These are phyloP conservation scores for Aechmea fasciata DNA, from an alignment of 176 grass and related monocot genomes.

Conservation along the genomic window DNA sequence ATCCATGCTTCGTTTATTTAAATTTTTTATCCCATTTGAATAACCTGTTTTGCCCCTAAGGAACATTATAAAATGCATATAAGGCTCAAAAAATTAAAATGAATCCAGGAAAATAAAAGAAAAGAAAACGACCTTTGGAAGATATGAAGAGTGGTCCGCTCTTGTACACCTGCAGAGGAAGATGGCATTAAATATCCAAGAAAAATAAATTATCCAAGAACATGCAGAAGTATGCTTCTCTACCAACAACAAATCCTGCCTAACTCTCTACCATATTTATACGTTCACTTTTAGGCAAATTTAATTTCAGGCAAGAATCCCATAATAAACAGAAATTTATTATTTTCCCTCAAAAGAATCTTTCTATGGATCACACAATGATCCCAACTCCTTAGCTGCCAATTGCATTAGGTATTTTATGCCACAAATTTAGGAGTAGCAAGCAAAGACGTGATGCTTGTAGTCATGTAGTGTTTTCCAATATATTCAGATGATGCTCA, in stretches of 20 bases:
- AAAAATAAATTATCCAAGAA: neutral
- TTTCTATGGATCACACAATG: neutral
- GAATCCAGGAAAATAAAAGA: too few species aligned
- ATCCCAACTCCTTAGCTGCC: too few species aligned
- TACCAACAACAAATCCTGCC: neutral
- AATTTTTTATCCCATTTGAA: too few species aligned
- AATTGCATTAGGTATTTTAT: too few species aligned
- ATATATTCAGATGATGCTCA: too few species aligned
- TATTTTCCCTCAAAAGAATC: neutral
- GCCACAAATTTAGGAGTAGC: too few species aligned
- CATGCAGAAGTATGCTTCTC: slow-evolving; percentile 1
- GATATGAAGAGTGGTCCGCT: slow-evolving; percentile 98
- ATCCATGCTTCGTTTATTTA: too few species aligned
- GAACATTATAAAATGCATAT: too few species aligned
- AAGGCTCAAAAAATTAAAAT: too few species aligned
- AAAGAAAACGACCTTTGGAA: slow-evolving; percentile 65
- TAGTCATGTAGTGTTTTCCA: too few species aligned
- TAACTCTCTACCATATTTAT: neutral
- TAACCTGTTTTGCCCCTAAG: too few species aligned
- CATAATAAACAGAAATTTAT: neutral
- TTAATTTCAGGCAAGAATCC: neutral
- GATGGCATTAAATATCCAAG: slow-evolving; percentile 15
- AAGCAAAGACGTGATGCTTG: too few species aligned
- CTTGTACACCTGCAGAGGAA: slow-evolving; percentile 71
- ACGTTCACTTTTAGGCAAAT: neutral